phyloP scores from a whole-genome alignment of 441 rosid genomes.

The Breynia disticha region DNA sequence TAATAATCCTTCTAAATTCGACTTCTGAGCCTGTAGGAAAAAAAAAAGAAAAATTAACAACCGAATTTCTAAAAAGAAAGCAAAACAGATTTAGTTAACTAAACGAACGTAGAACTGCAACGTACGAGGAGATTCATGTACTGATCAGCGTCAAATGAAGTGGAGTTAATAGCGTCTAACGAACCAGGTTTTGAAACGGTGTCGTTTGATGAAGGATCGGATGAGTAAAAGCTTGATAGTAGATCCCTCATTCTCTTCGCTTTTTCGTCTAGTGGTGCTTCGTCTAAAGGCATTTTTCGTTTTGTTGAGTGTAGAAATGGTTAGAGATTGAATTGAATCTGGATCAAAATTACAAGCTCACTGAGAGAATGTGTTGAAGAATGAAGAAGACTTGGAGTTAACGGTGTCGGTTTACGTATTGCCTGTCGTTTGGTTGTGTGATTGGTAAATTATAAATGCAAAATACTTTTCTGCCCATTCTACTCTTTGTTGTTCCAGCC shows the following conservation, averaged over 20 bases:
- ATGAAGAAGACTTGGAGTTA: no score
- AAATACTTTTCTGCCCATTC: no score
- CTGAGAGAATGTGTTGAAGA: no score
- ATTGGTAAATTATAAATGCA: no score
- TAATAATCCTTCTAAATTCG: constrained; percentile 77
- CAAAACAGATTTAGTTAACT: not conserved
- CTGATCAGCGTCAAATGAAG: constrained; percentile 81
- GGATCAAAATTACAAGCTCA: no score
- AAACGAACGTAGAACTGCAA: not conserved
- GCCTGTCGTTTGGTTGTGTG: no score
- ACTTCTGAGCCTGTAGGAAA: constrained; percentile 50
- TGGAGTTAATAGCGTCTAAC: constrained; percentile 65
- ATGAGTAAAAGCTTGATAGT: constrained; percentile 86
- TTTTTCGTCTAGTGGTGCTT: constrained; percentile 78
- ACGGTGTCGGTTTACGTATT: no score
- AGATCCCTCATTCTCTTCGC: constrained; percentile 99
- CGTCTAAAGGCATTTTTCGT: constrained; percentile 42
- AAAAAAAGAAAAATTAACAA: not conserved
- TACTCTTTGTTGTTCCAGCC: no score
- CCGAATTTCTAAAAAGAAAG: not conserved
- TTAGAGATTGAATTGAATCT: no score
- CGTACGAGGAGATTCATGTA: constrained; percentile 88
- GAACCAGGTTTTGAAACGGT: constrained; percentile 36
- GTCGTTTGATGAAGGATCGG: constrained; percentile 63
- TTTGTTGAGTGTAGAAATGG: no score